Conservation (phyloP, 2,329 filamentous ascomycete species). For the Penicillium sp. region DNA sequence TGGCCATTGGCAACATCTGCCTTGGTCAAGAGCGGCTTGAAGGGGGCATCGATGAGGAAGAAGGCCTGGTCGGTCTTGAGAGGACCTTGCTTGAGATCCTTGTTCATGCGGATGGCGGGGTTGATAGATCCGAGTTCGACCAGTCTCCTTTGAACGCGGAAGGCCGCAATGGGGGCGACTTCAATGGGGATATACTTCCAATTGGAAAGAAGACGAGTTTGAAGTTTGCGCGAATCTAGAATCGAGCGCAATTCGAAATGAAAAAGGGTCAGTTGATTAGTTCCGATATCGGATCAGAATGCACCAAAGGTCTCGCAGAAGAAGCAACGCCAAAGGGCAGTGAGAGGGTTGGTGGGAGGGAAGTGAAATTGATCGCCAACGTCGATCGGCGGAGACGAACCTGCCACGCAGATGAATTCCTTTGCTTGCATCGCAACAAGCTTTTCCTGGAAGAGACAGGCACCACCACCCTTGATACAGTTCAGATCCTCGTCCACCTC, state of each 20-base stretch:
- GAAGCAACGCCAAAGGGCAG: too few relatives aligned
- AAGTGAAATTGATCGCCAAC: too few relatives aligned
- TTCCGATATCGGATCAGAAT: not conserved
- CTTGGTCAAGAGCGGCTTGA: slow-evolving; percentile 63
- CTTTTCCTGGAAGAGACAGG: slow-evolving; percentile 98
- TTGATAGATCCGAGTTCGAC: slow-evolving; percentile 64
- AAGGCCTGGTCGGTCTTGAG: slow-evolving; percentile 81
- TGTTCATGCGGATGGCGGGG: slow-evolving; percentile 65
- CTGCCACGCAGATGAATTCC: slow-evolving; percentile 82
- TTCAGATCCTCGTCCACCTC: slow-evolving; percentile 94
- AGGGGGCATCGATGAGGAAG: slow-evolving; percentile 89
- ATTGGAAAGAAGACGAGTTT: slow-evolving; percentile 62
- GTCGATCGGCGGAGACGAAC: slow-evolving; percentile 39
- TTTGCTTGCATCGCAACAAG: slow-evolving; percentile 77
- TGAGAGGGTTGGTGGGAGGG: too few relatives aligned
- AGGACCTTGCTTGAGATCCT: slow-evolving; percentile 72
- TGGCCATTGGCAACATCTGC: slow-evolving; percentile 47
- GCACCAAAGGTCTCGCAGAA: too few relatives aligned
- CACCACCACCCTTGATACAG: slow-evolving; percentile 95
- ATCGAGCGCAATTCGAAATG: not conserved
- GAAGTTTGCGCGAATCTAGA: slow-evolving; percentile 85
- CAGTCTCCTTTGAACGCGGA: slow-evolving; percentile 68
- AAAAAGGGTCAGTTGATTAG: not conserved
- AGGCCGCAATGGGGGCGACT: slow-evolving; percentile 77
- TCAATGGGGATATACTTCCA: slow-evolving; percentile 92